Evolutionary conservation across 805 yeast genomes (phyloP), one percentile per base, ranked within the genome.

Genomic region (Priceomyces carsonii): DNA sequence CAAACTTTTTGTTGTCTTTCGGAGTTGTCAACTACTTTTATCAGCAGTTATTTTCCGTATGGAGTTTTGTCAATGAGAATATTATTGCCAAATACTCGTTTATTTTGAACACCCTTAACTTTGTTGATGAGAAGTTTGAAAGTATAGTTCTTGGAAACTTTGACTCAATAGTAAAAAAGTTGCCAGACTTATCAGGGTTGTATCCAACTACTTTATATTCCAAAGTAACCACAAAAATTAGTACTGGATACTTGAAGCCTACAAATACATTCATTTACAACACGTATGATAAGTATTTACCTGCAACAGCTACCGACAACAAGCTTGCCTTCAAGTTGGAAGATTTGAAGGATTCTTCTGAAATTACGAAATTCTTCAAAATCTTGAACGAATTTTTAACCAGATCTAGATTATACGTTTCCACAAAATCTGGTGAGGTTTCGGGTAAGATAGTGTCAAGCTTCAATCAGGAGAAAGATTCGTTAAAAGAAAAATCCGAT

Each of bases 391-490:
- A 48, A 26, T 46, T 54, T 28, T 40, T 46, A 13, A 28, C 35
- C 17, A 50, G 52, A 31, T 30, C 47, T 6, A 57, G 50, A 43
- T 45, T 39, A 28, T 53, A 55, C 37, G 54, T 61, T 26, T 36
- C 57, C 16, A 45, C 48, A 46, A 58, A 57, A 41, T 51, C 60
- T 13, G 42, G 48, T 20, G 61, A 55, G 23, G 45, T 58, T 28
- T 50, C 66, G 29, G 47, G 47, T 40, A 53, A 54, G 24, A 52
- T 68, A 27, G 48, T 57, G 33, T 40, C 55, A 18, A 62, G 66
- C 22, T 65, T 61, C 54, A 56, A 63, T 40, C 48, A 56, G 38
- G 68, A 66, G 45, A 55, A 61, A 22, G 57, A 53, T 17, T 24
- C 29, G 10, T 34, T 47, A 24, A 30, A 35, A 16, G 42, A 45